Evolutionary conservation across 2,329 filamentous ascomycete species (phyloP), one percentile per base, ranked within the genome.

Genomic region (Colletotrichum sp.): DNA sequence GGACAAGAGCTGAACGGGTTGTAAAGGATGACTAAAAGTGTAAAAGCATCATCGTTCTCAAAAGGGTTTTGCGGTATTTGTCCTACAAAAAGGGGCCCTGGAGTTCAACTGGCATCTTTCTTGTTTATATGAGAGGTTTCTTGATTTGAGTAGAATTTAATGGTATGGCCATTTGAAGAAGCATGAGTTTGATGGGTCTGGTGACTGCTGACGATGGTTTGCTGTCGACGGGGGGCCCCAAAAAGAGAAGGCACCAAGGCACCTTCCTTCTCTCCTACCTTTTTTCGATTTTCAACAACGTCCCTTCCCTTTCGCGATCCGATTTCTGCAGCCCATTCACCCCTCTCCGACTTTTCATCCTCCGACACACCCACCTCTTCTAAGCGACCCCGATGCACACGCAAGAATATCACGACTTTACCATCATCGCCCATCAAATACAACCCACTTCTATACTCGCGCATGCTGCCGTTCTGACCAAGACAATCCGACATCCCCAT

Each of bases 101-200:
- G 73, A 76, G 73, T 76, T 75, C 58, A 71, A 48, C 65, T 26
- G 56, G 73, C 48, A 69, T 73, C 52, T 62, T 32, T 61, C 64
- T 73, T 38, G 43, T 52, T 18, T 38, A 56, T 32, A 65, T 58
- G 24, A 64, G 56, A 73, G 48, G 48, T 56, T 67, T 52, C 24
- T 55, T 65, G 48, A 52, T 69, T 55, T 61, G 5, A 24, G 34
- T 24, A 61, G 5, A 52, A 43, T 12, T 64, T 55, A 65, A 52
- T 58, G 56, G 34, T 16, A 36, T 15, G 24, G 28, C 36, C 48
- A 64, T 69, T n/a, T 65, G 48, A 52, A 30, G 8, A 69, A 65
- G 18, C 1, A 8, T 6, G 15, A 60, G 16, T 24, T 30, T 36
- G 10, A 15, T 48, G 26, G 34, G 6, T 21, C 4, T 8, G 24